A percentile compares a stretch with the other conserved stretches of the same genome.
phyloP scores from a whole-genome alignment of 495 filamentous ascomycete species.

The Aspergillus egyptiacus region DNA sequence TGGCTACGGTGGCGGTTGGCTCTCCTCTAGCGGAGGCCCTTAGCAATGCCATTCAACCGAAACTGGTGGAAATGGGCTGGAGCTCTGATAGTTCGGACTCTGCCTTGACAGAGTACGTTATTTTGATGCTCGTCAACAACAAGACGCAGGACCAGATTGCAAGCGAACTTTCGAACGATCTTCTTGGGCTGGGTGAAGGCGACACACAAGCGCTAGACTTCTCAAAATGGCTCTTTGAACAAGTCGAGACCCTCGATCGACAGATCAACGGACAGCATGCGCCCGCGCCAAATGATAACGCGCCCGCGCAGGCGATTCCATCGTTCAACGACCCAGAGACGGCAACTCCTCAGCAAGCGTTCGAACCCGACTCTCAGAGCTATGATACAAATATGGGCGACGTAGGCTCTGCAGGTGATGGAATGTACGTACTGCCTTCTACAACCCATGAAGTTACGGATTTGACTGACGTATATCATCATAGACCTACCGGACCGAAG shows the following conservation, averaged over 20 bases:
- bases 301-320: slow-evolving; percentile 29
- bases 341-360: slow-evolving; percentile 15
- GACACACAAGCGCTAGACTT: slow-evolving; percentile 80
- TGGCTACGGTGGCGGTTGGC: slow-evolving; percentile 66
- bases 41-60: slow-evolving; percentile 75
- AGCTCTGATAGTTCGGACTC: slow-evolving; percentile 69
- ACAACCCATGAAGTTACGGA: slow-evolving; percentile 10
- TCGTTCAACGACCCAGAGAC: slow-evolving; percentile 28
- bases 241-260: slow-evolving; percentile 61
- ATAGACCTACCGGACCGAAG: slow-evolving; percentile 87
- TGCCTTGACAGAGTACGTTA: slow-evolving; percentile 88
- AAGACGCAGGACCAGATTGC: slow-evolving; percentile 87
- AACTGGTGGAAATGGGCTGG: slow-evolving; percentile 93
- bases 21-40: slow-evolving; percentile 80
- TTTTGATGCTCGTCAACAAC: slow-evolving; percentile 92
- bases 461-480: slow-evolving; percentile 15
- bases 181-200: slow-evolving; percentile 75
- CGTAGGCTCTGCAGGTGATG: slow-evolving; percentile 40
- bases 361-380: slow-evolving; percentile 41
- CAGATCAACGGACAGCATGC: slow-evolving; percentile 50
- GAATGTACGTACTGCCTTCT: slow-evolving; percentile 51
- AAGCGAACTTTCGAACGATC: slow-evolving; percentile 79
- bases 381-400: slow-evolving; percentile 77
- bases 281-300: slow-evolving; percentile 16
- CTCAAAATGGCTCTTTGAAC: slow-evolving; percentile 83